Base-by-base conservation (phyloP, 148 eudicot genomes). In the Cornus kousa region DNA sequence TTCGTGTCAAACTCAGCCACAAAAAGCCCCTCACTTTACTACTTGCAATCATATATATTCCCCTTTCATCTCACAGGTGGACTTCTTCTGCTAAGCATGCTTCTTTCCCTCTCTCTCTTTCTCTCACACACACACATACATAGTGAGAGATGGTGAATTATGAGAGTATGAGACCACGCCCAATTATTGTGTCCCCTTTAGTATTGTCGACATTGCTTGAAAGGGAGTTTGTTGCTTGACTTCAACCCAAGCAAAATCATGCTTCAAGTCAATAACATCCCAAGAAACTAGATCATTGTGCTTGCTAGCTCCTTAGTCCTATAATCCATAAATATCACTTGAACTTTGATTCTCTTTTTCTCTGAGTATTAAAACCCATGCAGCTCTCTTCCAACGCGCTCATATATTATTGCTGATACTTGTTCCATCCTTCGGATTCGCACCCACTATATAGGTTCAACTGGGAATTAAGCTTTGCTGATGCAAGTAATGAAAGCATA, bases 161-260 rank as follows among this genome's bases (percentile, higher is more conserved):
- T 74, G 75, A 59, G 43, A 33, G 73, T 17, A 77, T 69, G 67
- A 84, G 81, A 80, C 88, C 92, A 91, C 92, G 91, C 94, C 81
- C 79, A 81, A 87, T 91, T 74, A 91, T 91, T 83, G 68, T 91
- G 94, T 86, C 78, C 80, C 46, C 83, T 66, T 68, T 71, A 67
- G 79, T 83, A 74, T 32, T 69, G 80, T 65, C 89, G 28, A 28
- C 28, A 84, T 88, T 84, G 87, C 88, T 85, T 90, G 77, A 88
- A 87, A 86, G 89, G 79, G 75, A 83, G 71, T 77, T 62, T 79
- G 83, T 86, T 85, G 84, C 88, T 86, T 91, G 82, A 86, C 88
- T 85, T 85, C 87, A 83, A 81, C 86, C 78, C 70, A 84, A 84
- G 83, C 77, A 75, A 88, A 79, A 77, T 82, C 80, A 80, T 80